Evolutionary conservation across 805 yeast species (phyloP).

Genomic region (Metschnikowia continentalis): DNA sequence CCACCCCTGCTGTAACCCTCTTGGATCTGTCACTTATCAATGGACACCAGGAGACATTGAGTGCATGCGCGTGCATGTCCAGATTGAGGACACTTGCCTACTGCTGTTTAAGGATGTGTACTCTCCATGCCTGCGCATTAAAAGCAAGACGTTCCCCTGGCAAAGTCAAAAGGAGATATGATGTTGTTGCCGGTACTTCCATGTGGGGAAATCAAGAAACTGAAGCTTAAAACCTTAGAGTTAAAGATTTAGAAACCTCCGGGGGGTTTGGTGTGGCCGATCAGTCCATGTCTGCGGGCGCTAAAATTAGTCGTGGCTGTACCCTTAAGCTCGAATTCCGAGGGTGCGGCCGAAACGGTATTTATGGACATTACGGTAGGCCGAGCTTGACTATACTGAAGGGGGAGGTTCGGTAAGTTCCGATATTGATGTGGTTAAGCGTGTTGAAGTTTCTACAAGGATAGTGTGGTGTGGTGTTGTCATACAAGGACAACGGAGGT

Average conservation of each 20-base stretch:
- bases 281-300: background rate
- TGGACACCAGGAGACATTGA: background rate
- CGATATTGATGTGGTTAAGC: too few relatives aligned
- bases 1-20: background rate
- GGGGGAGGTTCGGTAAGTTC: too few relatives aligned
- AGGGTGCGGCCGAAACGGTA: background rate
- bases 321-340: background rate
- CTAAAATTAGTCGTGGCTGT: background rate
- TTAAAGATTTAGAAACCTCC: background rate
- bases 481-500: too few relatives aligned
- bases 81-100: background rate
- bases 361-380: background rate
- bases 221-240: background rate
- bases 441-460: too few relatives aligned
- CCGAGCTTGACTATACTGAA: too few relatives aligned
- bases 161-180: background rate
- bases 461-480: too few relatives aligned
- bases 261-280: background rate
- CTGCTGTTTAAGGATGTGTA: background rate
- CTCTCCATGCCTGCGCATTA: background rate
- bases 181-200: background rate
- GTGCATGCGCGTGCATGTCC: slow-evolving; percentile 1
- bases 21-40: background rate
- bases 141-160: background rate
- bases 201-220: background rate